Conservation (phyloP, 1,139 yeast species). For the Ogataea hybrid region DNA sequence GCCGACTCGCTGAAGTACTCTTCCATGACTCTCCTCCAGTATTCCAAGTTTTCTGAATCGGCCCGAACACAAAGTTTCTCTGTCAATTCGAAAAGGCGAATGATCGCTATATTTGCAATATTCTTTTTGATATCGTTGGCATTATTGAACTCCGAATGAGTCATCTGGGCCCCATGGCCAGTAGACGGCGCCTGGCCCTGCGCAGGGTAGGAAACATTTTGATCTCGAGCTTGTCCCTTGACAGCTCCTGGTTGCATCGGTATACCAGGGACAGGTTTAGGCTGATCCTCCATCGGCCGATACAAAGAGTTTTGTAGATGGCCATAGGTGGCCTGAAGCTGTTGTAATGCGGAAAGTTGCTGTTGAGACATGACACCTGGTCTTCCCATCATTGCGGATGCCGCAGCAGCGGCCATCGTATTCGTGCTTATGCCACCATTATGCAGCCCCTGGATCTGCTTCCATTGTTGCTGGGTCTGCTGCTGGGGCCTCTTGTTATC, state of each 20-base stretch:
- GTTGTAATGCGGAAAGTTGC: conserved; percentile 28
- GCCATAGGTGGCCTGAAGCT: conserved; percentile 31
- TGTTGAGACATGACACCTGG: conserved; percentile 24
- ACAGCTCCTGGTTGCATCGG: conserved; percentile 7
- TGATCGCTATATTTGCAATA: conserved; percentile 28
- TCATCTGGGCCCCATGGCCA: conserved; percentile 5
- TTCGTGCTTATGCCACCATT: conserved; percentile 12
- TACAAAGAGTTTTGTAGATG: conserved; percentile 24
- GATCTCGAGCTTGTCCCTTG: conserved; percentile 6
- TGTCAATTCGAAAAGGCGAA: conserved; percentile 26
- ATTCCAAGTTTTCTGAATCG: conserved; percentile 37
- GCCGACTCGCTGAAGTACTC: conserved; percentile 52
- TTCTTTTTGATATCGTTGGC: conserved; percentile 28
- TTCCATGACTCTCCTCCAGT: conserved; percentile 45
- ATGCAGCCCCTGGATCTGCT: conserved; percentile 16
- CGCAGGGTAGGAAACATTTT: neutral
- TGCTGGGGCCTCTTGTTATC: conserved; percentile 6
- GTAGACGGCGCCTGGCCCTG: neutral
- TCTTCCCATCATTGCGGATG: conserved; percentile 27
- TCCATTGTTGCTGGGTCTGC: conserved; percentile 18
- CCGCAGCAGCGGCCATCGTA: conserved; percentile 25
- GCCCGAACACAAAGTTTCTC: conserved; percentile 23
- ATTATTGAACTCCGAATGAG: conserved; percentile 11
- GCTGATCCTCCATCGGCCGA: conserved; percentile 21
- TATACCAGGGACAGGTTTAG: conserved; percentile 1